A percentile compares a stretch with the other conserved stretches of the same genome.
These are phyloP conservation scores for Panaeolus cyanescens DNA, from an alignment of 768 basidiomycete genomes.

Conservation along the genomic window DNA sequence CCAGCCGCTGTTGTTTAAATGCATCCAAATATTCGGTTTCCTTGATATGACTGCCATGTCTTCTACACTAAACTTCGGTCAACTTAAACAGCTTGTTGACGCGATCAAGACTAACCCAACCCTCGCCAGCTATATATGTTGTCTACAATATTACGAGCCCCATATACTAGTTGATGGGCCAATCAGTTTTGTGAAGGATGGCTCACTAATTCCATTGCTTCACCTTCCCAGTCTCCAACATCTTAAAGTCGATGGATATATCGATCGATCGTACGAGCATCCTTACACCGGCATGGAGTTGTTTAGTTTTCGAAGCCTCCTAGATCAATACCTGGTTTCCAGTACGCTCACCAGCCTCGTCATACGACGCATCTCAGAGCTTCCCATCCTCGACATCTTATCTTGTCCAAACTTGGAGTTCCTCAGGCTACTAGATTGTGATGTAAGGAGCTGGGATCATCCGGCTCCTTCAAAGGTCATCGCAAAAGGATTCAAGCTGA, in stretches of 20 bases:
- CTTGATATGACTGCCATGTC: too few relatives aligned
- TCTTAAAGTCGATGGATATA: background rate
- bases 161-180: background rate
- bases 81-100: background rate
- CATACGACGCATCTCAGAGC: background rate
- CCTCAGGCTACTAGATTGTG: background rate
- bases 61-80: too few relatives aligned
- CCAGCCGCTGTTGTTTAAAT: background rate
- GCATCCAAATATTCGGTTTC: too few relatives aligned
- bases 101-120: background rate
- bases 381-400: background rate
- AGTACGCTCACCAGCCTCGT: background rate
- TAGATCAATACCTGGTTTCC: background rate
- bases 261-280: background rate
- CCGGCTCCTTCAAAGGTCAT: background rate
- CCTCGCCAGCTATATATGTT: background rate
- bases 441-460: background rate
- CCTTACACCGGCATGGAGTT: background rate
- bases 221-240: background rate
- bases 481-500: background rate
- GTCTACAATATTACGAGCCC: background rate
- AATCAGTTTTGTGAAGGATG: background rate
- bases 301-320: background rate
- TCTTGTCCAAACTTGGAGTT: background rate
- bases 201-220: background rate